Conservation (phyloP, 441 rosid species). For the Corymbia citriodora region DNA sequence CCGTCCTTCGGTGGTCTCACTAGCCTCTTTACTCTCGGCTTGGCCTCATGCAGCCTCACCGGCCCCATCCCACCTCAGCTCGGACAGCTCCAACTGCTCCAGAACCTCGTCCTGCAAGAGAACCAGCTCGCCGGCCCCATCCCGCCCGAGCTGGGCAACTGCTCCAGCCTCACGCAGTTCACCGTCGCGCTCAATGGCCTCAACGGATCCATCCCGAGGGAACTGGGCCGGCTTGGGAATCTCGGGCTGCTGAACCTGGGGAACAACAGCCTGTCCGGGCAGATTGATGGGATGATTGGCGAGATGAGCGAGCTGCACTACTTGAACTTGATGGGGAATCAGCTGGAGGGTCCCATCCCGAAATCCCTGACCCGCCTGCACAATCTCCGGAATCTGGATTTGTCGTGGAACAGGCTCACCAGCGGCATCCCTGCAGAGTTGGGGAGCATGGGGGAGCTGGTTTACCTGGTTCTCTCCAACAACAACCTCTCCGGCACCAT, state of each 20-base stretch:
- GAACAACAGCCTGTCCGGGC: conserved; percentile 65
- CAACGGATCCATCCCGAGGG: conserved; percentile 68
- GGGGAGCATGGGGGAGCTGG: conserved; percentile 54
- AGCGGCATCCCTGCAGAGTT: conserved; percentile 67
- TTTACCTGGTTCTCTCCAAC: conserved; percentile 46
- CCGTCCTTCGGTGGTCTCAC: conserved; percentile 43
- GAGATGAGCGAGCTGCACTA: conserved; percentile 44
- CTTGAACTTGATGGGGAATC: conserved; percentile 58
- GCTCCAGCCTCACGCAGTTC: conserved; percentile 54
- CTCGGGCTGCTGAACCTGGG: conserved; percentile 59
- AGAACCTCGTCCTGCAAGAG: conserved; percentile 45
- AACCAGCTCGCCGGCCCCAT: conserved; percentile 60
- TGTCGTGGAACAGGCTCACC: conserved; percentile 54
- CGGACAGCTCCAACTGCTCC: conserved; percentile 35
- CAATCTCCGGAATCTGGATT: conserved; percentile 54
- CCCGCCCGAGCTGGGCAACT: conserved; percentile 64
- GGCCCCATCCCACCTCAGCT: conserved; percentile 62
- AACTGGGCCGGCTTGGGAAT: conserved; percentile 40
- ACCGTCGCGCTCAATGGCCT: conserved; percentile 49
- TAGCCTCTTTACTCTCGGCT: conserved; percentile 43
- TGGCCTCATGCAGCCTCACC: conserved; percentile 69
- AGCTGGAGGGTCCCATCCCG: conserved; percentile 56
- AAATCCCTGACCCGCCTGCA: conserved; percentile 34
- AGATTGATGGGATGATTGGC: conserved; percentile 56
- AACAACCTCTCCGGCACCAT: conserved; percentile 52